Evolutionary conservation across 2,329 filamentous ascomycete species (phyloP).

Genomic region (Aspergillus sp.): DNA sequence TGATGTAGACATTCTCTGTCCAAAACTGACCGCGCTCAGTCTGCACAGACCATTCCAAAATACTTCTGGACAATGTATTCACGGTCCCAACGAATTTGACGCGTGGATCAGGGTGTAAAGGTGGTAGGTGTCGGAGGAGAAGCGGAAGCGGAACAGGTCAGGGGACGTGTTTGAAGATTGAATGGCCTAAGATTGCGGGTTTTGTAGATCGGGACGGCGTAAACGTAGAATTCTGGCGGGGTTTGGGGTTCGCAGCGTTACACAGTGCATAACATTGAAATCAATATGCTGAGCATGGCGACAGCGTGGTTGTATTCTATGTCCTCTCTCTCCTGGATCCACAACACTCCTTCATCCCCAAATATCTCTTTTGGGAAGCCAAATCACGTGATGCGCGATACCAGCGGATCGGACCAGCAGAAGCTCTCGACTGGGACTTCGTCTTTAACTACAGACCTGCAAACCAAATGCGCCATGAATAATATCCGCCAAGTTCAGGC

Average conservation of each 20-base stretch:
- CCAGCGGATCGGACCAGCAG: not conserved
- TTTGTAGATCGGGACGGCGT: not conserved
- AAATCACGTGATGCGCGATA: constrained; percentile 4
- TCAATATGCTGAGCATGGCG: not conserved
- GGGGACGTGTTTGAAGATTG: constrained; percentile 25
- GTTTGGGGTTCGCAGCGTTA: not conserved
- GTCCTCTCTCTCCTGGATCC: constrained; percentile 9
- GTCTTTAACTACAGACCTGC: not conserved
- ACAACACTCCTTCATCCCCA: constrained; percentile 8
- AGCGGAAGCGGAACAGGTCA: constrained; percentile 29
- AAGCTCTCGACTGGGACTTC: not conserved
- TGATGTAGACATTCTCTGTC: constrained; percentile 39
- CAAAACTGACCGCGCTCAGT: constrained; percentile 36
- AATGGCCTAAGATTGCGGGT: not conserved
- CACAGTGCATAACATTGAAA: constrained; percentile 2
- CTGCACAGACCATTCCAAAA: constrained; percentile 36
- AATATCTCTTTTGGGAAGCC: constrained; percentile 8
- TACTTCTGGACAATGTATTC: not conserved
- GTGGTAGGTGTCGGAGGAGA: constrained; percentile 18
- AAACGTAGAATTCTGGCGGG: not conserved
- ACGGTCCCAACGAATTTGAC: constrained; percentile 12
- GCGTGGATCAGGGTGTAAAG: constrained; percentile 14
- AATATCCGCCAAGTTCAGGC: constrained; percentile 87
- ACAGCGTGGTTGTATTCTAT: not conserved
- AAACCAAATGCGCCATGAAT: constrained; percentile 67